Base-by-base conservation (phyloP, 169 alveolate genomes). In the Eimeria zaria region DNA sequence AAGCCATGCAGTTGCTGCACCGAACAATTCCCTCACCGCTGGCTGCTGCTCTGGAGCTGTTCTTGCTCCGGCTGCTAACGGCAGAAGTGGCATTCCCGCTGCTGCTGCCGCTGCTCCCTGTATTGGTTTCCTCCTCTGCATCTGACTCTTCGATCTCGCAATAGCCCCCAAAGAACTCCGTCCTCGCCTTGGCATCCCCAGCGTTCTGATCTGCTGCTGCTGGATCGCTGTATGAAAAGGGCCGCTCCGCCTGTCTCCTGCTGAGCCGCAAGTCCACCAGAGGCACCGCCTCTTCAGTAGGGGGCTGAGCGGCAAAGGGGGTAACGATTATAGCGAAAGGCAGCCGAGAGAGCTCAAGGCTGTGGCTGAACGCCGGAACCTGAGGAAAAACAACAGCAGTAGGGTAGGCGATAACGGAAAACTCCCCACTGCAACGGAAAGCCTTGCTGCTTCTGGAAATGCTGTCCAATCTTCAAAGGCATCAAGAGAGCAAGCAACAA, bases 1-100 rank as follows among this genome's bases (percentile, higher is more conserved):
- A 97, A 24, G 97, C 96, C 94, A 97, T 91, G 81, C 98, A 97
- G 81, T 91, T 81, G 36, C 95, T 88, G 91, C 98, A 97, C 46
- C 98, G 95, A 53, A 97, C 96, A 36, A 97, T 97, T 3, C 96
- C 96, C 58, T 67, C 95, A 18, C 58, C 73, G 74, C 60, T 48
- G 41, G 95, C 46, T 36, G 62, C 93, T 46, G 80, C 60, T 53
- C 62, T 58, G 36, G 76, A 36, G 93, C 80, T 62, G 81, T 81
- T 60, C 44, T 81, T 85, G 93, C 64, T 55, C 64, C 91, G 12
- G 80, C 93, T 85, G 51, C 91, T 69, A n/a, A n/a, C 95, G 76
- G 95, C 64, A 39, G 85, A 81, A 51, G 84, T 60, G 7, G 48
- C 67, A 41, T 58, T 27, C 51, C n/a, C 11, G 80, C 48, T 39